Evolutionary conservation across 352 stramenopile genomes (phyloP), one percentile per base, ranked within the genome.

Genomic region (Phytophthora brassicae): DNA sequence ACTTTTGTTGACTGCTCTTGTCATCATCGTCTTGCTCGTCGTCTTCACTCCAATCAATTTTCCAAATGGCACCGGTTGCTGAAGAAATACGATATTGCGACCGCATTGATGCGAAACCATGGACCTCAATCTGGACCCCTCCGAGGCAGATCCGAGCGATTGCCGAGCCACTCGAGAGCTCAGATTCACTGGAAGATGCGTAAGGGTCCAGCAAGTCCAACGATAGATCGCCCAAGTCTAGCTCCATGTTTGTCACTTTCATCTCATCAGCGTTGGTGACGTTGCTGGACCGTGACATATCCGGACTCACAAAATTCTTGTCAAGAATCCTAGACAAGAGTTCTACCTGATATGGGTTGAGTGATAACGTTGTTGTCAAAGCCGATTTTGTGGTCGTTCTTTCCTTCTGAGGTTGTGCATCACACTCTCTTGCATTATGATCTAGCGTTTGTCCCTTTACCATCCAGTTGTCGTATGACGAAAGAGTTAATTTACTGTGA

Each of bases 341-440:
- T 51, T 90, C 77, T 3, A 91, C 51, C 31, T 91, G 82, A 24
- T 84, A 77, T 7, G 78, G 72, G 57, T 91, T 84, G 1, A 89
- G 45, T 1, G 71, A 56, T 14, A 89, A 44, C 8, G 17, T 66
- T 3, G 43, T 48, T 20, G n/a, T 43, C 19, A 20, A 22, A 28
- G 51, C 5, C n/a, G 17, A 16, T 7, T 45, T 22, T 14, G 19
- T 24, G 19, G 3, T 17, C 39, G 39, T 26, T n/a, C 2, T 19
- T n/a, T 16, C 13, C 22, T 0, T 60, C 5, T 12, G 11, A 26
- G 0, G 8, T 20, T 23, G 31, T 45, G 13, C 3, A 45, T 26
- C 19, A 45, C 39, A n/a, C 39, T 22, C 39, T 24, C 0, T 45
- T 4, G 39, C 20, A 45, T 45, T 24, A 19, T 22, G 7, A 19